These are phyloP conservation scores for Trichoderma lentiforme DNA, from an alignment of 2,329 filamentous ascomycete genomes.

Conservation along the genomic window DNA sequence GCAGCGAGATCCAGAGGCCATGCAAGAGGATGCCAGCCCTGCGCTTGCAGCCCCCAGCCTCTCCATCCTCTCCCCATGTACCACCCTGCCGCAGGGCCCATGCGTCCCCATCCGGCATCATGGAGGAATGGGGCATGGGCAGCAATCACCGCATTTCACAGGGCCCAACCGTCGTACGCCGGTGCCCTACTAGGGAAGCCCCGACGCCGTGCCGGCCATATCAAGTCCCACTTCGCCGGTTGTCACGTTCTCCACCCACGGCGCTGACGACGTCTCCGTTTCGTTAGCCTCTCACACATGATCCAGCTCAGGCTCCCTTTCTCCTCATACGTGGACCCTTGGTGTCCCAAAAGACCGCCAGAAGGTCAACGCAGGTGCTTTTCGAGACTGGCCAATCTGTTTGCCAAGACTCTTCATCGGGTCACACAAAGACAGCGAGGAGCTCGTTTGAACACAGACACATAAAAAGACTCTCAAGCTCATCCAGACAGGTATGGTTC, in stretches of 20 bases:
- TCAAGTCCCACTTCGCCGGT: conserved; percentile 18
- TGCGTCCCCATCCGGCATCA: background rate
- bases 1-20: conserved; percentile 10
- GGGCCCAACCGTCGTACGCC: background rate
- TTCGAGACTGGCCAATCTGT: background rate
- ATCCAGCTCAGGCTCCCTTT: background rate
- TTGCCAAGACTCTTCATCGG: background rate
- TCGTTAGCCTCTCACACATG: background rate
- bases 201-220: conserved; percentile 11
- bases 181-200: background rate
- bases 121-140: background rate
- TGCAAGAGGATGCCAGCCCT: conserved; percentile 5
- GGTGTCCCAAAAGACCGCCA: background rate
- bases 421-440: background rate
- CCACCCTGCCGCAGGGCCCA: background rate
- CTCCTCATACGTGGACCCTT: background rate
- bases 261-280: conserved; percentile 12
- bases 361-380: background rate
- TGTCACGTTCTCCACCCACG: conserved; percentile 7
- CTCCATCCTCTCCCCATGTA: conserved; percentile 4
- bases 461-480: background rate
- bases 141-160: background rate
- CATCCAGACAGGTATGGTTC: background rate
- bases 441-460: background rate
- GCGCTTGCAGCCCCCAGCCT: conserved; percentile 3